phyloP scores from a whole-genome alignment of 23 red algal genomes.

The Chondrus crispus region DNA sequence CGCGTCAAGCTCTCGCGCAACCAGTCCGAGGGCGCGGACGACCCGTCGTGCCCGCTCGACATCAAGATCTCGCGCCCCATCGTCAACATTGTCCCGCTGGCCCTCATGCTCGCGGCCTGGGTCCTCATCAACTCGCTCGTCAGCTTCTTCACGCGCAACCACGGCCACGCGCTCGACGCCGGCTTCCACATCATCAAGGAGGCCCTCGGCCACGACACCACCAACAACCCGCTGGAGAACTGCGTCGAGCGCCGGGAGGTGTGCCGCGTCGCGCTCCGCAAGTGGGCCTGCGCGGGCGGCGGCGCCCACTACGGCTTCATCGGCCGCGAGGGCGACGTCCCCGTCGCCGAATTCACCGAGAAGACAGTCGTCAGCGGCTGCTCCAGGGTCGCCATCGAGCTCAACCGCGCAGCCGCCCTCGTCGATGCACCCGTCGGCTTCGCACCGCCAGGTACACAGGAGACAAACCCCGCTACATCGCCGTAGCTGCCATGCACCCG shows the following conservation, averaged over 20 bases:
- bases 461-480: too few relatives aligned
- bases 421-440: not conserved
- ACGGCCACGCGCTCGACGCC: not conserved
- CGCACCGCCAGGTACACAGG: not conserved
- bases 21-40: too few relatives aligned
- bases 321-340: not conserved
- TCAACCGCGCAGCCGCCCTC: not conserved
- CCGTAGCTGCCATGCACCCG: too few relatives aligned
- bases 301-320: not conserved
- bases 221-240: slow-evolving; percentile 10
- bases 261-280: too few relatives aligned
- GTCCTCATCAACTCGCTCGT: not conserved
- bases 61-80: not conserved
- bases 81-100: not conserved
- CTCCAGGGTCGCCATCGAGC: not conserved
- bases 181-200: slow-evolving; percentile 21
- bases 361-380: not conserved
- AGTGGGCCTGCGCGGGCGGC: not conserved
- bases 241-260: too few relatives aligned
- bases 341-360: not conserved
- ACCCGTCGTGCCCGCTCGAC: too few relatives aligned
- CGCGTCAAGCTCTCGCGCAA: too few relatives aligned
- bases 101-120: not conserved
- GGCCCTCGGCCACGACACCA: slow-evolving; percentile 21
- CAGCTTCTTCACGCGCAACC: not conserved